phyloP scores from a whole-genome alignment of 2,329 filamentous ascomycete species.

The Cryphonectria parasitica region DNA sequence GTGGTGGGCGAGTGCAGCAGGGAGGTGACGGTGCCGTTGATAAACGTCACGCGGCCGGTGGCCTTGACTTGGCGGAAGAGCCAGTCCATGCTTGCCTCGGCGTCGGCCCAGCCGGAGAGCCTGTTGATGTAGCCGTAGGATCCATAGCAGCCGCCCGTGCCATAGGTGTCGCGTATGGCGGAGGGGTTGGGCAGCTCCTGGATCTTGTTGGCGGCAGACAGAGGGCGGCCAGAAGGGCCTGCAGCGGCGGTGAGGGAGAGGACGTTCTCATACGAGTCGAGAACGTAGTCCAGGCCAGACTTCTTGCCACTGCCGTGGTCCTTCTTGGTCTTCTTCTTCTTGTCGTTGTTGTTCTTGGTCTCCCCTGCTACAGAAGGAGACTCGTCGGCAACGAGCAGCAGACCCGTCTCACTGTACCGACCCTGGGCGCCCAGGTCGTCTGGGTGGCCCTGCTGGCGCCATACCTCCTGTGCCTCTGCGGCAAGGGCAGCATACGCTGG shows the following conservation, averaged over 20 bases:
- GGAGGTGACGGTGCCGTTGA: constrained; percentile 52
- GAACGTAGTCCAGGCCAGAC: constrained; percentile 61
- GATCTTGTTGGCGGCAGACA: constrained; percentile 42
- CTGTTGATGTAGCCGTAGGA: constrained; percentile 75
- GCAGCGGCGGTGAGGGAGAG: constrained; percentile 47
- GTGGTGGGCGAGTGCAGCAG: constrained; percentile 42
- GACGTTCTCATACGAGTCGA: constrained; percentile 65
- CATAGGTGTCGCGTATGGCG: constrained; percentile 50
- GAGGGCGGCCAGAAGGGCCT: too few relatives aligned
- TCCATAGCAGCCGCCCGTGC: constrained; percentile 57
- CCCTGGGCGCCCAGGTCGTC: constrained; percentile 62
- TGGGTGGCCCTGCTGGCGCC: constrained; percentile 62
- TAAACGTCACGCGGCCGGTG: constrained; percentile 59
- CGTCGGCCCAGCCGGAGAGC: constrained; percentile 79
- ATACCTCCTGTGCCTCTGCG: constrained; percentile 68
- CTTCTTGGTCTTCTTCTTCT: too few relatives aligned
- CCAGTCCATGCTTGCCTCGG: constrained; percentile 70
- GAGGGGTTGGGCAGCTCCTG: constrained; percentile 49
- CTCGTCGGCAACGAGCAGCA: constrained; percentile 66
- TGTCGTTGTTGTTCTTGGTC: neutral
- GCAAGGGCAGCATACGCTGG: constrained; percentile 76
- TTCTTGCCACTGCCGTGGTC: constrained; percentile 35
- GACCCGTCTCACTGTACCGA: constrained; percentile 71
- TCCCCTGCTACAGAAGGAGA: neutral
- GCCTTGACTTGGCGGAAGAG: constrained; percentile 58